Evolutionary conservation across 768 basidiomycete genomes (phyloP), one percentile per base, ranked within the genome.

Genomic region (Artomyces pyxidatus): DNA sequence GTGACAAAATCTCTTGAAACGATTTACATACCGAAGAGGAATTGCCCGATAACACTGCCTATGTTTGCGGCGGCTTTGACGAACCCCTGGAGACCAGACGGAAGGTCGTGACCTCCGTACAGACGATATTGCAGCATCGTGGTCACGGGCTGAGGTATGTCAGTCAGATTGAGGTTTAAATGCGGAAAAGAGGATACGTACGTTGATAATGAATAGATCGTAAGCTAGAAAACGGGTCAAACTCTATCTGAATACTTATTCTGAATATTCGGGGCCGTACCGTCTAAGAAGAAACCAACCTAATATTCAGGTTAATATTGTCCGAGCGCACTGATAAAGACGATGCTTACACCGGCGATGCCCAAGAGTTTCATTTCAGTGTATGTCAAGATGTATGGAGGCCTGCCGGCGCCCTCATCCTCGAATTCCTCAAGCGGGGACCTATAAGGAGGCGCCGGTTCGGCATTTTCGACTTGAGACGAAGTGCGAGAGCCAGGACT

Each of bases 271-370:
- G n/a, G n/a, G n/a, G n/a, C n/a, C n/a, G n/a, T 50, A 81, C 81
- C 82, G 61, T 85, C 83, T 27, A 85, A 67, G 68, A 85, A 84
- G 63, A 84, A 84, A 7, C 83, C 83, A 44, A 83, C 76, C 80
- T 81, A 27, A 38, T 46, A n/a, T n/a, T n/a, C 14, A n/a, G 17
- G 35, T 27, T 37, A 45, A 14, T 41, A n/a, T n/a, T n/a, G n/a
- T n/a, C n/a, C n/a, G n/a, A n/a, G n/a, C n/a, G n/a, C n/a, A n/a
- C n/a, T n/a, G n/a, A 22, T 46, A 43, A 51, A 39, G 50, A 47
- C 42, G 10, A 8, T 3, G 66, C 76, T 54, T 50, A 81, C 79
- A 6, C 80, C 82, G 45, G 80, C 72, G 49, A 84, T 81, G 32
- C 74, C 70, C 25, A 84, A 65, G 35, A 85, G 59, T 62, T 83